Evolutionary conservation across 768 basidiomycete species (phyloP).

Genomic region (Xerocomus spinulosus): DNA sequence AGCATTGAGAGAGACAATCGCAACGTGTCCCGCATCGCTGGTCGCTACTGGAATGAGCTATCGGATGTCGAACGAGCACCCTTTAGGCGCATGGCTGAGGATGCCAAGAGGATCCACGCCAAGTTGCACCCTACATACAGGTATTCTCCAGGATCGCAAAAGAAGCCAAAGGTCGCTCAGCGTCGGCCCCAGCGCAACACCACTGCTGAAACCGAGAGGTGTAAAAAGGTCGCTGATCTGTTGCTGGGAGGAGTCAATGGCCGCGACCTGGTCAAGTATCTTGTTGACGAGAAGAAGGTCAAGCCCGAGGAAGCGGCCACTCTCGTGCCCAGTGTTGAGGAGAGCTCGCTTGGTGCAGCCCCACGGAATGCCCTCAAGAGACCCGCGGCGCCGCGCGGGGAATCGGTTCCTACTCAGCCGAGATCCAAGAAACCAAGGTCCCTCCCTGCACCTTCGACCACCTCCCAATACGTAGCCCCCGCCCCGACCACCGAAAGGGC

Average conservation of each 20-base stretch:
- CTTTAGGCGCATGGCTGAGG: slow-evolving; percentile 46
- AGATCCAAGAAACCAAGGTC: slow-evolving; percentile 7
- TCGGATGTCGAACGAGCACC: slow-evolving; percentile 40
- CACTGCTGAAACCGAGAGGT: slow-evolving; percentile 36
- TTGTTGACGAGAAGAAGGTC: slow-evolving; percentile 7
- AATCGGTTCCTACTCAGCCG: slow-evolving; percentile 3
- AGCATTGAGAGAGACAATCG: slow-evolving; percentile 65
- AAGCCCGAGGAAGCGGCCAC: not conserved
- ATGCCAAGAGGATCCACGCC: slow-evolving; percentile 45
- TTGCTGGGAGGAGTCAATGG: slow-evolving; percentile 33
- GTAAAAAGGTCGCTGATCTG: slow-evolving; percentile 35
- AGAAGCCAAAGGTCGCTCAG: slow-evolving; percentile 24
- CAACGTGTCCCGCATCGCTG: slow-evolving; percentile 66
- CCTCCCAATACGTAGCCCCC: not conserved
- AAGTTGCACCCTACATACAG: slow-evolving; percentile 55
- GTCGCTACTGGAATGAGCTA: slow-evolving; percentile 61
- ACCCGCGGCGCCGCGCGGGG: not conserved
- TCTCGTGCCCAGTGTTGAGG: not conserved
- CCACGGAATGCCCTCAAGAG: slow-evolving; percentile 8
- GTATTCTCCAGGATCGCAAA: slow-evolving; percentile 47
- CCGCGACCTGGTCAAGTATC: slow-evolving; percentile 24
- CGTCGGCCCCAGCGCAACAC: slow-evolving; percentile 32
- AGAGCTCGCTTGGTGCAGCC: not conserved
- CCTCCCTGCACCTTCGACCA: not conserved
- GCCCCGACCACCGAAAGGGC: too few relatives aligned